phyloP scores from a whole-genome alignment of 495 filamentous ascomycete genomes.

The Xylaria palmicola region DNA sequence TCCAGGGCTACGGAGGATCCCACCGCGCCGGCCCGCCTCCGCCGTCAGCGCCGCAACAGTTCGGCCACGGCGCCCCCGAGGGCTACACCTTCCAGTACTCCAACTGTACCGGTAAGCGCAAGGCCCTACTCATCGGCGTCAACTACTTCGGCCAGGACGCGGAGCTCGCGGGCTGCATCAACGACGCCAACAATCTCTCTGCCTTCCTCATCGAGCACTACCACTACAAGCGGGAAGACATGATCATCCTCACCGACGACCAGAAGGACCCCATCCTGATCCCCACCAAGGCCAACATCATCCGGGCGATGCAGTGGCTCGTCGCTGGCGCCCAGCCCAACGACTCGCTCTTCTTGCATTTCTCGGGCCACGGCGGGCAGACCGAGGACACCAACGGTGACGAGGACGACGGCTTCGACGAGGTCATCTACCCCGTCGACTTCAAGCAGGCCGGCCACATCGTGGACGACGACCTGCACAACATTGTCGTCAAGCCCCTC shows the following conservation, averaged over 20 bases:
- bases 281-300: conserved; percentile 52
- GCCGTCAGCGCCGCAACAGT: conserved; percentile 41
- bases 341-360: conserved; percentile 52
- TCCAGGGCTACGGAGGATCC: conserved; percentile 28
- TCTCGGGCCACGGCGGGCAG: conserved; percentile 61
- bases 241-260: conserved; percentile 53
- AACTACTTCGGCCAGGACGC: conserved; percentile 89
- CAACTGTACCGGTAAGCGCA: conserved; percentile 78
- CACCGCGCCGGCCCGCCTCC: conserved; percentile 48
- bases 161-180: conserved; percentile 88
- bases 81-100: conserved; percentile 77
- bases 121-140: conserved; percentile 89
- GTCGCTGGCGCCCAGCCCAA: conserved; percentile 45
- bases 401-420: conserved; percentile 91
- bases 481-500: conserved; percentile 79
- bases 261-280: conserved; percentile 39
- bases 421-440: conserved; percentile 97
- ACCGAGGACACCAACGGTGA: conserved; percentile 57
- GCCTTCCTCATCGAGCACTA: conserved; percentile 77
- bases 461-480: conserved; percentile 94
- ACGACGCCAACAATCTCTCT: conserved; percentile 91
- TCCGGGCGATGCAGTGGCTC: conserved; percentile 50
- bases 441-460: conserved; percentile 87
- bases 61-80: conserved; percentile 48
- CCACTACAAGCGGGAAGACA: conserved; percentile 55